A percentile compares a stretch with the other conserved stretches of the same genome.
These are phyloP conservation scores for Blepharisma undulans DNA, from an alignment of 169 alveolate species.

Conservation along the genomic window DNA sequence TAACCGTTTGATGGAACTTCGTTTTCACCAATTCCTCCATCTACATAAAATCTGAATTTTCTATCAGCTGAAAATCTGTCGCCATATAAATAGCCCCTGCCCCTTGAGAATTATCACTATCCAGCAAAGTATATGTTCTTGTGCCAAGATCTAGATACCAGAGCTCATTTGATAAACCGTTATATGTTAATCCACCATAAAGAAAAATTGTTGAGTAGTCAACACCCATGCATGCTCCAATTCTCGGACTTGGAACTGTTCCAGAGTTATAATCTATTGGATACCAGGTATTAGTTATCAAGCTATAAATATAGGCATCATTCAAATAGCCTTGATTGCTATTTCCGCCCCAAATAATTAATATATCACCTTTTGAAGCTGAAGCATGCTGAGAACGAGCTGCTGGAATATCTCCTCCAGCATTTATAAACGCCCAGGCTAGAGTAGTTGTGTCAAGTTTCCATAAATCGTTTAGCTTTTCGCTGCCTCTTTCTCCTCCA, in stretches of 20 bases:
- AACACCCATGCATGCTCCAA: slow-evolving; percentile 19
- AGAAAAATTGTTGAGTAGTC: neutral
- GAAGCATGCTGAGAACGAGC: neutral
- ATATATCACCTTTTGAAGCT: neutral
- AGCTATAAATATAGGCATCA: neutral
- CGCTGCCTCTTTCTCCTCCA: slow-evolving; percentile 5
- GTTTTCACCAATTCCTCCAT: neutral
- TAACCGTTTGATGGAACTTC: neutral
- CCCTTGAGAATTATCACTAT: neutral
- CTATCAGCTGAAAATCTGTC: neutral
- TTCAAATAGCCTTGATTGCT: neutral
- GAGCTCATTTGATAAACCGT: neutral
- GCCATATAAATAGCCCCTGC: neutral
- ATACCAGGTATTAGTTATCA: neutral
- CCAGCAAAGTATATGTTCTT: neutral
- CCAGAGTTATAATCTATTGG: neutral
- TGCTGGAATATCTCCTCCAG: neutral
- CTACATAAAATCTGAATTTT: neutral
- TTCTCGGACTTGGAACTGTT: slow-evolving; percentile 4
- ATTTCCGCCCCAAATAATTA: neutral
- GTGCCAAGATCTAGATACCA: slow-evolving; percentile 14
- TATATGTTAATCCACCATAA: neutral
- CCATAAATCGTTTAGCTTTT: slow-evolving; percentile 60
- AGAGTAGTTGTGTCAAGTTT: neutral
- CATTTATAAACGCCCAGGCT: no score